phyloP scores from a whole-genome alignment of 495 filamentous ascomycete genomes.

The Aspergillus mulundensis region DNA sequence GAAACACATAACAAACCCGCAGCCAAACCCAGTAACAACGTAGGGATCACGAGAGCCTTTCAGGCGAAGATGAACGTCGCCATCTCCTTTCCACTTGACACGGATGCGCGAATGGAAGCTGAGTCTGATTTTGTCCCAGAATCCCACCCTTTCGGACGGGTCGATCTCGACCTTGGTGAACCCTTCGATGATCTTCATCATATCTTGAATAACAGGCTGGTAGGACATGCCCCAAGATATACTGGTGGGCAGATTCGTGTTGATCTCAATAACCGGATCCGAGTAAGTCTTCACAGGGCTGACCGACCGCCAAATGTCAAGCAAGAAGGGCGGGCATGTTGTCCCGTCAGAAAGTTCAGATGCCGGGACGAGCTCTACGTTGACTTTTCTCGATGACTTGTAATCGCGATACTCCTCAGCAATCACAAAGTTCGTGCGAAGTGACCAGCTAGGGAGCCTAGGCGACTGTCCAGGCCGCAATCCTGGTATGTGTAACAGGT shows the following conservation, averaged over 20 bases:
- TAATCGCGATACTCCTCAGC: conserved; percentile 84
- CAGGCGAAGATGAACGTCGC: conserved; percentile 89
- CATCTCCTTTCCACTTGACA: conserved; percentile 88
- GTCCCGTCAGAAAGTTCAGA: conserved; percentile 44
- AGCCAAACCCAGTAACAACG: conserved; percentile 83
- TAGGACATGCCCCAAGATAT: conserved; percentile 98
- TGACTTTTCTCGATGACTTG: conserved; percentile 73
- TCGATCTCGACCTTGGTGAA: conserved; percentile 95
- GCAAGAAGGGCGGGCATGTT: conserved; percentile 54
- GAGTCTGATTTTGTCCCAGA: conserved; percentile 98
- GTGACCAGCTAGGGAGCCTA: conserved; percentile 72
- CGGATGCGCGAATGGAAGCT: conserved; percentile 90
- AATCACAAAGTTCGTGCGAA: conserved; percentile 92
- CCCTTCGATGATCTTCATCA: conserved; percentile 99
- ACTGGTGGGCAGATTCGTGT: conserved; percentile 83
- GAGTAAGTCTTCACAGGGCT: conserved; percentile 97
- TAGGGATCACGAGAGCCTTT: conserved; percentile 95
- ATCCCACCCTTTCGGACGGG: conserved; percentile 87
- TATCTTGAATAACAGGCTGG: conserved; percentile 97
- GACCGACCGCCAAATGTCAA: conserved; percentile 87
- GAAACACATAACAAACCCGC: conserved; percentile 97
- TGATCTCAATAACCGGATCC: conserved; percentile 84
- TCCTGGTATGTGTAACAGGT: conserved; percentile 84
- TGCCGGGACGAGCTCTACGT: conserved; percentile 81
- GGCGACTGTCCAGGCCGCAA: conserved; percentile 75